These are phyloP conservation scores for Aspergillus novofumigatus DNA, from an alignment of 2,329 filamentous ascomycete genomes.

Conservation along the genomic window DNA sequence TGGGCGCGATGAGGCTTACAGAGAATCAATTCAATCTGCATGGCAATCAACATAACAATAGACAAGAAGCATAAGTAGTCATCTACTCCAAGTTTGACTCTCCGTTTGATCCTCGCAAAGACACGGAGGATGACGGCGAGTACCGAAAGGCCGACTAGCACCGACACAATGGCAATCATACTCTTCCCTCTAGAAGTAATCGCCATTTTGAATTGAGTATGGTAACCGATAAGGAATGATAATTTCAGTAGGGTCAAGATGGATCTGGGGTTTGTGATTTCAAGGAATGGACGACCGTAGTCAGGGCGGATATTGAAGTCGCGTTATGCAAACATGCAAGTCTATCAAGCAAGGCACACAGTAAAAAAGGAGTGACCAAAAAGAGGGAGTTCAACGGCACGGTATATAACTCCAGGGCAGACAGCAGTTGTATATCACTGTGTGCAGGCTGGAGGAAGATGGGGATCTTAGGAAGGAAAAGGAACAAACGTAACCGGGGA, in stretches of 20 bases:
- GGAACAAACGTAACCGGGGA: not conserved
- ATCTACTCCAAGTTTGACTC: constrained; percentile 28
- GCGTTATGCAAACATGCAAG: not conserved
- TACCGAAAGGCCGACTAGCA: constrained; percentile 25
- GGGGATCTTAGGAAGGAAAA: constrained; percentile 6
- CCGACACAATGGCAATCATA: constrained; percentile 29
- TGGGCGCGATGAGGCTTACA: constrained; percentile 18
- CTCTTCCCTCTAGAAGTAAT: constrained; percentile 21
- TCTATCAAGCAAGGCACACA: not conserved
- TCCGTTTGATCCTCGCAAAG: constrained; percentile 24
- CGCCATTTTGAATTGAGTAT: constrained; percentile 16
- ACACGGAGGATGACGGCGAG: constrained; percentile 23
- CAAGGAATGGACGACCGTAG: not conserved
- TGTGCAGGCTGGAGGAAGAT: constrained; percentile 9
- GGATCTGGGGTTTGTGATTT: not conserved
- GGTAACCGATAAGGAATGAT: not conserved
- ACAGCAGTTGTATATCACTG: constrained; percentile 1
- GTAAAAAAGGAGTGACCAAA: not conserved
- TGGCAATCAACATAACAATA: constrained; percentile 23
- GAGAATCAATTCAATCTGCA: constrained; percentile 27
- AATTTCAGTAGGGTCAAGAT: not conserved
- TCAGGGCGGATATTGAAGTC: not conserved
- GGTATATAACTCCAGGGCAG: not conserved
- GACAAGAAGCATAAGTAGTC: constrained; percentile 28
- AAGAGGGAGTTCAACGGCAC: not conserved